These are phyloP conservation scores for Beverwykella pulmonaria DNA, from an alignment of 495 filamentous ascomycete species.

Conservation along the genomic window DNA sequence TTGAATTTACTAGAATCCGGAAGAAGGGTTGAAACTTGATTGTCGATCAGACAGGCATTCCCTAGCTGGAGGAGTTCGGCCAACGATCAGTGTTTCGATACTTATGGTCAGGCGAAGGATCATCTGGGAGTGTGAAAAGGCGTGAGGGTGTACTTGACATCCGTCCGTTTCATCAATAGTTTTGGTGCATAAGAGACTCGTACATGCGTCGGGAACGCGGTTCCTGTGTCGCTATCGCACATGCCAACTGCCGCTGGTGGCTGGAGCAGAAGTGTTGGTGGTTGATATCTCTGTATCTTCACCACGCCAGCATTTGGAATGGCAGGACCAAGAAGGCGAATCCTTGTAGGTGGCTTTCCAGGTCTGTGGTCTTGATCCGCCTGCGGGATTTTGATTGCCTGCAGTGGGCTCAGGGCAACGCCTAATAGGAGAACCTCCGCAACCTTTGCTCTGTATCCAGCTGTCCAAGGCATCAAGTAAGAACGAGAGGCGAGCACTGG, in stretches of 20 bases:
- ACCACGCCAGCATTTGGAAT: neutral
- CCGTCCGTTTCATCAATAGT: neutral
- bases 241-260: neutral
- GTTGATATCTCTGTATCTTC: neutral
- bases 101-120: neutral
- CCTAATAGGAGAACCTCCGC: neutral
- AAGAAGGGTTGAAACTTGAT: neutral
- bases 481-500: neutral
- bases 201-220: neutral
- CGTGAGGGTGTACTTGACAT: neutral
- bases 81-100: neutral
- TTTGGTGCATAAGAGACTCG: neutral
- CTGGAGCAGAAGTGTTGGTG: neutral
- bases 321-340: neutral
- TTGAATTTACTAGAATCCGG: too few relatives aligned
- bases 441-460: neutral
- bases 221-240: neutral
- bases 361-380: neutral
- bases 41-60: neutral
- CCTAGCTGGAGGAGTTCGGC: neutral
- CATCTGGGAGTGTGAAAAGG: neutral
- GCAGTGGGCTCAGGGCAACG: neutral
- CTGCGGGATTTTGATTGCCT: conserved; percentile 5
- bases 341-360: neutral
- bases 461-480: too few relatives aligned